Evolutionary conservation across 108 stramenopile genomes (phyloP), one percentile per base, ranked within the genome.

Genomic region (Cyclostephanos tholiformis): DNA sequence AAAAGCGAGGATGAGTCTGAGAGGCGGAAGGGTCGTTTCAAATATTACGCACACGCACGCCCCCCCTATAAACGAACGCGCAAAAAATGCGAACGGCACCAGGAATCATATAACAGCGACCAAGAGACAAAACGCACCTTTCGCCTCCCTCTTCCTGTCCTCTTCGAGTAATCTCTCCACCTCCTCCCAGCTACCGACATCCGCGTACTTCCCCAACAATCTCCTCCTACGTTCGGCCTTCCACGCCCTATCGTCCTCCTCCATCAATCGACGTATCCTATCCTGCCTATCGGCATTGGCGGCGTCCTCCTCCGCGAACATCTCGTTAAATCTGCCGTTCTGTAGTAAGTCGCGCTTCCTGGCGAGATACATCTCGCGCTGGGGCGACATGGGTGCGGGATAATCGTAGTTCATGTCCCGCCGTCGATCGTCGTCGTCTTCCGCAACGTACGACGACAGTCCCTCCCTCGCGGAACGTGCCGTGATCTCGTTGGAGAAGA

Each of bases 121-220:
- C 41, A 30, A 61, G n/a, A n/a, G n/a, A n/a, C n/a, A n/a, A n/a
- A n/a, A 69, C 80, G 48, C n/a, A 82, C 82, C 68, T 72, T 51
- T 56, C 19, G 43, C 71, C 66, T 87, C 77, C 74, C 74, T 62
- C 65, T 75, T 62, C 63, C 74, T 67, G 61, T 87, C 76, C 53
- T 85, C 67, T 32, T 67, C 72, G 59, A 84, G 53, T 4, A 89
- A 39, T 23, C 36, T 39, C 23, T 82, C 57, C 41, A 90, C 82
- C 63, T 91, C 93, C 67, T 86, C 85, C 65, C 69, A 65, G 26
- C 68, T 81, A 27, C 70, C 89, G 7, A 87, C 87, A 39, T 72
- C 74, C 20, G 88, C 88, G 75, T 87, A 91, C 55, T 87, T 86
- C 12, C 90, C 90, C 86, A 91, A 76, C 46, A 80, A 72, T 26